Evolutionary conservation across 164 flowering plant species (phyloP), one percentile per base, ranked within the genome.

Genomic region (Nelumbo lutea): DNA sequence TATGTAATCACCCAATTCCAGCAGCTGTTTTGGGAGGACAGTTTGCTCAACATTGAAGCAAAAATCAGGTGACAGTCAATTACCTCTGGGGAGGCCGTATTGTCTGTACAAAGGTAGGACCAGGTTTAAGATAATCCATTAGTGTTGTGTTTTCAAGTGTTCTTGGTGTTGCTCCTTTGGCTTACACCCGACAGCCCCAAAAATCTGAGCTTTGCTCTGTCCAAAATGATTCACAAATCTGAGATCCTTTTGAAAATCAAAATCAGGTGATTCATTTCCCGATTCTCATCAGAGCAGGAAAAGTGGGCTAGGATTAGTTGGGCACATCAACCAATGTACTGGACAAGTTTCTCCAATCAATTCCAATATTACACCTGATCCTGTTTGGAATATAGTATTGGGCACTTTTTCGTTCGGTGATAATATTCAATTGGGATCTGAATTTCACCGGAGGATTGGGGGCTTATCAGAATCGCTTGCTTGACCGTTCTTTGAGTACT

Each of bases 271-370:
- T 52, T 79, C 87, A 1, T 67, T 80, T 69, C 83, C 85, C 6
- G 77, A 70, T 68, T 87, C 96, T 9, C 90, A 93, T 11, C 87
- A 80, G 66, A 83, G 75, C 74, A 69, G 75, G 69, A 76, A 79
- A 68, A 75, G 77, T 62, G 74, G 83, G 48, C 66, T 81, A 10
- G 70, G 77, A 44, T 58, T 76, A 1, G 82, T 80, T 60, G 79
- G 84, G 39, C 80, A 82, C 66, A 85, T 88, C 42, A 88, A 84
- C 69, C 86, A 87, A 67, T 90, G 96, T 5, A 97, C 98, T 4
- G 98, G 97, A 50, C 78, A 97, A 65, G 98, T 93, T 52, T 90
- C 97, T 1, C 98, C 98, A 5, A 89, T 93, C 65, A 92, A 90
- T 44, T 76, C 87, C 1, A 83, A 79, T 46, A 70, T 77, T 10